phyloP scores from a whole-genome alignment of 2,329 filamentous ascomycete species.

The Verticillium nonalfalfae region DNA sequence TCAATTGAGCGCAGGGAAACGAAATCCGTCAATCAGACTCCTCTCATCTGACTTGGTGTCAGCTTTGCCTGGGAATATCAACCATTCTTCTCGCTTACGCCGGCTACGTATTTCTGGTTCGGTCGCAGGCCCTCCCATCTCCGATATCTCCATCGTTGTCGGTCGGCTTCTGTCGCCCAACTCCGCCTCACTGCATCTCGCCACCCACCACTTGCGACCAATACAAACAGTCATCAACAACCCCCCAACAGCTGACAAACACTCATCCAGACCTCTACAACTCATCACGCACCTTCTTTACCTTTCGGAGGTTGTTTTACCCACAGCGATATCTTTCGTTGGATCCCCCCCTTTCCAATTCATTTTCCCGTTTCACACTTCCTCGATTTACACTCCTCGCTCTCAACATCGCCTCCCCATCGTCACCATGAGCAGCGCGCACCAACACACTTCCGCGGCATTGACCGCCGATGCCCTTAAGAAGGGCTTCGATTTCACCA shows the following conservation, averaged over 20 bases:
- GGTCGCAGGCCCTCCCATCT: constrained; percentile 3
- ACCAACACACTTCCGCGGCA: not conserved
- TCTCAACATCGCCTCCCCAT: not conserved
- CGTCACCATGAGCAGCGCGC: not conserved
- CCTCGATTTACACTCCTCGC: not conserved
- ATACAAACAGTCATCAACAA: constrained; percentile 1
- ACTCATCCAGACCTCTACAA: not conserved
- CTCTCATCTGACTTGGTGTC: not conserved
- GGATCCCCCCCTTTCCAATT: not conserved
- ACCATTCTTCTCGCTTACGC: not conserved
- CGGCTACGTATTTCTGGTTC: not conserved
- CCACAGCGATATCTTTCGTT: not conserved
- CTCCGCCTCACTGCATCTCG: constrained; percentile 4
- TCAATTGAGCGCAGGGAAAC: not conserved
- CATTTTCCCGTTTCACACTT: not conserved
- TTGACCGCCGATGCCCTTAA: not conserved
- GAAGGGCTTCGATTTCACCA: constrained; percentile 37
- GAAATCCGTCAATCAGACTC: not conserved
- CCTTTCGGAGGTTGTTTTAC: not conserved
- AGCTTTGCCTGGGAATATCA: not conserved
- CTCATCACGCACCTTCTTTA: not conserved
- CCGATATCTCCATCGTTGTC: constrained; percentile 9
- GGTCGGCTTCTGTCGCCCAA: not conserved
- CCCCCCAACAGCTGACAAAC: constrained; percentile 11
- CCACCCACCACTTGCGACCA: constrained; percentile 5